Evolutionary conservation across 768 basidiomycete species (phyloP).

Genomic region (Pleurotus cornucopiae): DNA sequence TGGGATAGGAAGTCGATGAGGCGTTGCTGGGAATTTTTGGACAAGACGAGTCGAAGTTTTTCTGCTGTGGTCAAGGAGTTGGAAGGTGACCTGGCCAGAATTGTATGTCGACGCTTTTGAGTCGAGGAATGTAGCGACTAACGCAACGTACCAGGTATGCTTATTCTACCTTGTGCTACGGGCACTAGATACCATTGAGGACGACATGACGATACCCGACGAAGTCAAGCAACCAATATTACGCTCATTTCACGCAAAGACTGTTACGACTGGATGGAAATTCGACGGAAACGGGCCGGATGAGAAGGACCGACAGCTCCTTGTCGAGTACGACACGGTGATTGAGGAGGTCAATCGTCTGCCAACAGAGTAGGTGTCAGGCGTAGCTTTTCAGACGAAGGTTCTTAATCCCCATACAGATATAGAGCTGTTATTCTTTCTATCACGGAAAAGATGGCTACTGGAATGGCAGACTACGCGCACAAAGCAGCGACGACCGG

Average conservation of each 20-base stretch:
- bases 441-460: constrained; percentile 83
- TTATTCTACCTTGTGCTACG: constrained; percentile 93
- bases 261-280: constrained; percentile 80
- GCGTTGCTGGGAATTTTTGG: constrained; percentile 86
- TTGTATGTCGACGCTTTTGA: constrained; percentile 49
- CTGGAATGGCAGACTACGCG: constrained; percentile 94
- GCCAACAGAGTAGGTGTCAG: constrained; percentile 47
- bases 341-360: constrained; percentile 77
- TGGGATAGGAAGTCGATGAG: constrained; percentile 88
- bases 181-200: constrained; percentile 95
- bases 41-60: constrained; percentile 86
- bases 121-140: background rate
- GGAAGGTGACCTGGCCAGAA: constrained; percentile 90
- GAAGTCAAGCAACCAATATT: constrained; percentile 82
- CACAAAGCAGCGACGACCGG: constrained; percentile 74
- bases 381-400: background rate
- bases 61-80: constrained; percentile 93
- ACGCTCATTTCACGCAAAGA: constrained; percentile 75
- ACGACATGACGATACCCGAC: constrained; percentile 95
- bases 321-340: constrained; percentile 79
- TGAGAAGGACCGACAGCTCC: constrained; percentile 84
- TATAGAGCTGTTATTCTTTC: constrained; percentile 80
- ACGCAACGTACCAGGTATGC: constrained; percentile 60
- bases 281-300: constrained; percentile 78
- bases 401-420: constrained; percentile 26